Conservation (phyloP, 2,329 filamentous ascomycete species). For the Fusarium sp. region DNA sequence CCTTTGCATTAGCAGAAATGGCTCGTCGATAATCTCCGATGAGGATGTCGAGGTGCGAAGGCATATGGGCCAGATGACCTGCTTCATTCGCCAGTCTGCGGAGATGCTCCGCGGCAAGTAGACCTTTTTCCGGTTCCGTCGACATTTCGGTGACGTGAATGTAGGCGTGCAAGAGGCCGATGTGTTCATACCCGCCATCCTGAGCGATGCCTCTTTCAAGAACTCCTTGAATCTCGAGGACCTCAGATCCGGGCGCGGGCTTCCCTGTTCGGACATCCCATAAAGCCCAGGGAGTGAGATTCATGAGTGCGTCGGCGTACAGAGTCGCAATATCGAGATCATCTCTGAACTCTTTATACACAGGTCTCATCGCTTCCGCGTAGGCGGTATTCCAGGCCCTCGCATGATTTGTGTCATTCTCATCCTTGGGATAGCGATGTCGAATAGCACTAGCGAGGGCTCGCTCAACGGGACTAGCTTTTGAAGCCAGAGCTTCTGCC, state of each 20-base stretch:
- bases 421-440: slow-evolving; percentile 68
- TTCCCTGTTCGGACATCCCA: slow-evolving; percentile 54
- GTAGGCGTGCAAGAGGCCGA: slow-evolving; percentile 79
- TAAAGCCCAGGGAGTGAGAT: slow-evolving; percentile 57
- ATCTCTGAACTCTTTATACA: slow-evolving; percentile 51
- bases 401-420: slow-evolving; percentile 56
- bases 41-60: slow-evolving; percentile 78
- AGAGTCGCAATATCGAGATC: slow-evolving; percentile 51
- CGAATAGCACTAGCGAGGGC: slow-evolving; percentile 74
- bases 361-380: slow-evolving; percentile 51
- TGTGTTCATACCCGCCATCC: slow-evolving; percentile 63
- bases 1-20: slow-evolving; percentile 70
- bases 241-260: slow-evolving; percentile 50
- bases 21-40: slow-evolving; percentile 76
- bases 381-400: slow-evolving; percentile 52
- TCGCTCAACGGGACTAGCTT: slow-evolving; percentile 59
- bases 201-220: slow-evolving; percentile 63
- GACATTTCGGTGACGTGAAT: slow-evolving; percentile 87
- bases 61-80: slow-evolving; percentile 79
- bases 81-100: slow-evolving; percentile 74
- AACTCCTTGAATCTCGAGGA: slow-evolving; percentile 51
- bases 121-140: slow-evolving; percentile 66
- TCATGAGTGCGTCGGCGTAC: slow-evolving; percentile 57
- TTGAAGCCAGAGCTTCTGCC: slow-evolving; percentile 24
- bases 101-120: slow-evolving; percentile 70